Conservation (phyloP, 1,139 yeast genomes). For the Yamadazyma atmosphaerica region DNA sequence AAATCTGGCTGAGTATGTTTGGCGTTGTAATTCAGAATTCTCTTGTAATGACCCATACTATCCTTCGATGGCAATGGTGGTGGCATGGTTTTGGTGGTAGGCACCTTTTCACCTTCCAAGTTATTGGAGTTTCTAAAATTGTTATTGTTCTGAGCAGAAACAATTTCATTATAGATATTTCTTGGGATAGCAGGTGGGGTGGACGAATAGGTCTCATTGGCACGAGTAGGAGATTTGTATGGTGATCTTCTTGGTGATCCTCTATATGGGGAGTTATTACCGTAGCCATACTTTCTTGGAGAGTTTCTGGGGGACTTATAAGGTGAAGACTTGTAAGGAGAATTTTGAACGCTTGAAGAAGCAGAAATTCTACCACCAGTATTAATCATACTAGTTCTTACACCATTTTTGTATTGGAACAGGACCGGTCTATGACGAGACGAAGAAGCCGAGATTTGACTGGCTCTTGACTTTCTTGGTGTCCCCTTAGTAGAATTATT, state of each 20-base stretch:
- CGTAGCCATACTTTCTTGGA: conserved; percentile 18
- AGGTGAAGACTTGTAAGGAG: conserved; percentile 27
- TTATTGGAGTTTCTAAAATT: conserved; percentile 1
- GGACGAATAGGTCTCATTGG: conserved; percentile 6
- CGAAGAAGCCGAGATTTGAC: conserved; percentile 55
- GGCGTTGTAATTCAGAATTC: conserved; percentile 16
- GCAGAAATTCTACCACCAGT: conserved; percentile 26
- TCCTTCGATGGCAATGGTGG: conserved; percentile 48
- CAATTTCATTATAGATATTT: conserved; percentile 48
- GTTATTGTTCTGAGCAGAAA: conserved; percentile 34
- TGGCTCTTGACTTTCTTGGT: conserved; percentile 42
- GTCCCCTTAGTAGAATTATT: conserved; percentile 22
- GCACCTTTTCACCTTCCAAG: background rate
- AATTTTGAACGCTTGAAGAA: conserved; percentile 36
- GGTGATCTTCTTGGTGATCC: conserved; percentile 27
- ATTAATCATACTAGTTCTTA: conserved; percentile 25
- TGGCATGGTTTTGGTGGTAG: conserved; percentile 28
- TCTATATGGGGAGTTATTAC: conserved; percentile 18
- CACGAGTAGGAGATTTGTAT: conserved; percentile 15
- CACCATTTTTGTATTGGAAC: conserved; percentile 40
- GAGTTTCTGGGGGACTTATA: conserved; percentile 25
- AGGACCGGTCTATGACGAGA: conserved; percentile 58
- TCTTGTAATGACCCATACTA: conserved; percentile 20
- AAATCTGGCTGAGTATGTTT: conserved; percentile 17
- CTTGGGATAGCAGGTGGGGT: conserved; percentile 41